Percentiles rank a stretch among this genome's conserved stretches.
phyloP scores from a whole-genome alignment of 306 rosid genomes.

The Fagus sylvatica region DNA sequence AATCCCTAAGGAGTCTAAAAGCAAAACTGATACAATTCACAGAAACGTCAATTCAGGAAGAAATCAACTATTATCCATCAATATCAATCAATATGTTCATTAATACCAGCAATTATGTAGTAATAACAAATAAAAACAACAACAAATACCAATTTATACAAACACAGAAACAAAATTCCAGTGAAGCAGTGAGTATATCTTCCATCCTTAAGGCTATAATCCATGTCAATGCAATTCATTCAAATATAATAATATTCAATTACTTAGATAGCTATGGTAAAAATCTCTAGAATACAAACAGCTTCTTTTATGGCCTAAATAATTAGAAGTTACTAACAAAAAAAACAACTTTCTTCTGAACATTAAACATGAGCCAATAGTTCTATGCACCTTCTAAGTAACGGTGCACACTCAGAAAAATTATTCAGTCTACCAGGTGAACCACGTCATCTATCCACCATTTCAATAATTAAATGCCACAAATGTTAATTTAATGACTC shows the following conservation, averaged over 20 bases:
- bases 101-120: not conserved
- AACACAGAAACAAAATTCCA: not conserved
- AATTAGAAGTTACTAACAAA: not conserved
- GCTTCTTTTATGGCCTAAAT: not conserved
- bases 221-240: not conserved
- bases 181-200: not conserved
- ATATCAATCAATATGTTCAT: not conserved
- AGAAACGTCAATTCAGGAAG: slow-evolving; percentile 3
- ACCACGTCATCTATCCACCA: no score
- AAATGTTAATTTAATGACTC: no score
- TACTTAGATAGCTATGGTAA: not conserved
- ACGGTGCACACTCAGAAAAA: no score
- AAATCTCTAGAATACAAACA: not conserved
- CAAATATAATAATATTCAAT: not conserved
- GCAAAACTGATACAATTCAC: slow-evolving; percentile 50
- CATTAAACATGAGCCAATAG: not conserved
- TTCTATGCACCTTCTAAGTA: not conserved
- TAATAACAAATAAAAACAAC: not conserved
- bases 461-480: no score
- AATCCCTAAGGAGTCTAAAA: slow-evolving; percentile 66
- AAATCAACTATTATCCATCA: slow-evolving; percentile 4
- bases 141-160: not conserved
- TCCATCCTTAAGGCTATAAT: not conserved
- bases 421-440: no score
- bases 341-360: not conserved